Evolutionary conservation across 2,329 filamentous ascomycete genomes (phyloP).

Genomic region (Cordyceps cicadae): DNA sequence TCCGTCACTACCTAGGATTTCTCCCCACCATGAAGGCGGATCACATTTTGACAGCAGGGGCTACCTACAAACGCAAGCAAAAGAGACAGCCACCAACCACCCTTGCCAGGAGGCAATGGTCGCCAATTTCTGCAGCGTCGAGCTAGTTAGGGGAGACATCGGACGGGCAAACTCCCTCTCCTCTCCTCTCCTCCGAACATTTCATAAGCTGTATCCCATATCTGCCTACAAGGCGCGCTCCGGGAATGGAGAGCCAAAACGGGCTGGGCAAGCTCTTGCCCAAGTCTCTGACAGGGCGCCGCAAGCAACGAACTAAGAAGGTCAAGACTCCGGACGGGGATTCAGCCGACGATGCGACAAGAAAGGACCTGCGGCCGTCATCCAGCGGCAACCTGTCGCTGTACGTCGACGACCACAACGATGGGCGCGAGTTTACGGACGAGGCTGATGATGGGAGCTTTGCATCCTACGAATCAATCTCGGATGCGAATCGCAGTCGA

Average conservation of each 20-base stretch:
- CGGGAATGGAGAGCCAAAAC: slow-evolving; percentile 16
- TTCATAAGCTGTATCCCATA: background rate
- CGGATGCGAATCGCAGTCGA: slow-evolving; percentile 18
- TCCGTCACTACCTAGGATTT: background rate
- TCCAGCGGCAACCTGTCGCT: slow-evolving; percentile 16
- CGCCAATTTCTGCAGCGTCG: slow-evolving; percentile 4
- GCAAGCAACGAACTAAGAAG: slow-evolving; percentile 38
- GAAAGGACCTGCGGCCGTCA: slow-evolving; percentile 14
- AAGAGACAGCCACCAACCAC: background rate
- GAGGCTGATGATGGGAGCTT: slow-evolving; percentile 26
- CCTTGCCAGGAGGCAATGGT: slow-evolving; percentile 7
- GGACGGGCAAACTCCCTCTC: background rate
- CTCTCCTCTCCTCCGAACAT: slow-evolving; percentile 7
- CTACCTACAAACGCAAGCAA: background rate
- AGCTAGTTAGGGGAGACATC: background rate
- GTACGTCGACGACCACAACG: slow-evolving; percentile 18
- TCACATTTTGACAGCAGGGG: background rate
- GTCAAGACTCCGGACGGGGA: slow-evolving; percentile 29
- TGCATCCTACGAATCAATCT: slow-evolving; percentile 27
- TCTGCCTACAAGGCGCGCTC: background rate
- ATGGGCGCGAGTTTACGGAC: slow-evolving; percentile 26
- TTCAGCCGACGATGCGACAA: background rate
- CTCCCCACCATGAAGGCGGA: background rate
- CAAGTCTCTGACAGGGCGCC: slow-evolving; percentile 41
- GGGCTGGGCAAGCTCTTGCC: slow-evolving; percentile 45